Evolutionary conservation across 305 asterid species (phyloP), one percentile per base, ranked within the genome.

Genomic region (Solanum chacoense): DNA sequence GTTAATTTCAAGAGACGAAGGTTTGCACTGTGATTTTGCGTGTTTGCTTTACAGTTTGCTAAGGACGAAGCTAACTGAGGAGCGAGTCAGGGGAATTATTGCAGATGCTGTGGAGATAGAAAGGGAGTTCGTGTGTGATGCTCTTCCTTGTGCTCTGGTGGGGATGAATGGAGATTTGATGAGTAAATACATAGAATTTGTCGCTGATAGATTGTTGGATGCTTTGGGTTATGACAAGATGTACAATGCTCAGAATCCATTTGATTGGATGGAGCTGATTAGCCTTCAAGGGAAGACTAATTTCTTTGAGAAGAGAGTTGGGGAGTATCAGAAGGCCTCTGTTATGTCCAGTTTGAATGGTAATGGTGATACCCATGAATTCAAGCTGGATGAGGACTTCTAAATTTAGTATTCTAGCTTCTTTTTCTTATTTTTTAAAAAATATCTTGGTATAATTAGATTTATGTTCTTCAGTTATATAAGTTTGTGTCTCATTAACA

Each of bases 211-310:
- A 31, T 88, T 93, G 81, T 74, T 93, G 37, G 78, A 31, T 6
- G 92, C 96, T 3, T 85, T 93, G 89, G 94, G 93, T 22, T 90
- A 88, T 79, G 88, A 85, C 29, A 96, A 93, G 37, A 2, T 94
- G 90, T 95, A 94, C 88, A 88, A 92, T 83, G 96, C 76, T 24
- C 90, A 88, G 89, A 96, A 96, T 8, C 98, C 99, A 0, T 96
- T 95, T 55, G 99, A 96, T 89, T 96, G 98, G 98, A 96, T 96
- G 99, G 99, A 95, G 89, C 72, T 96, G 86, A 96, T 96, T 71
- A 96, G 99, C 67, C 75, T 96, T 90, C 98, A 95, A 91, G 99
- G 99, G 89, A 96, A 96, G 94, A 95, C 98, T 0, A 95, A 95
- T 71, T 94, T 95, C 93, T 95, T 95, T 28, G 98, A 95, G 95